phyloP scores from a whole-genome alignment of 345 rosid genomes.

The Atalantia buxifolia region DNA sequence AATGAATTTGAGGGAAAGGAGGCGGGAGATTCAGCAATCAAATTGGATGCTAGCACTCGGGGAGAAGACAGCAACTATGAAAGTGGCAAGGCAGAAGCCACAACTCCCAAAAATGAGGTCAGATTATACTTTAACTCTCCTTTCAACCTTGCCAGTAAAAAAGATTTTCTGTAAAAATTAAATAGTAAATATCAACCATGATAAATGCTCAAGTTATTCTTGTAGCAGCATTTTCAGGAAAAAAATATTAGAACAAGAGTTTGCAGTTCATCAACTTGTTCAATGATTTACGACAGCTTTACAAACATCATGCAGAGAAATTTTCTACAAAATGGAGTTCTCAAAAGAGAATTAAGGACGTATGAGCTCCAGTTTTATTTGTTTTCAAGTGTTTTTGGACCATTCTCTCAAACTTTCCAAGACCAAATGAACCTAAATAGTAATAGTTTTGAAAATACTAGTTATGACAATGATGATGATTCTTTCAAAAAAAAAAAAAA shows the following conservation, averaged over 20 bases:
- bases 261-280: no score
- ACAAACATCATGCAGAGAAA: no score
- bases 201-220: neutral
- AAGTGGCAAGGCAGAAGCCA: constrained; percentile 23
- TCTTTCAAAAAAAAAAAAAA: neutral
- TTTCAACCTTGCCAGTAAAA: neutral
- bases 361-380: no score
- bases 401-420: neutral
- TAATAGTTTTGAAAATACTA: neutral
- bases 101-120: constrained; percentile 36
- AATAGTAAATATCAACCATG: neutral
- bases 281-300: no score
- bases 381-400: neutral
- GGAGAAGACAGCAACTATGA: constrained; percentile 15
- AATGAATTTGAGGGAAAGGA: constrained; percentile 16
- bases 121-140: constrained; percentile 11
- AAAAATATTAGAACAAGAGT: no score
- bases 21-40: constrained; percentile 1
- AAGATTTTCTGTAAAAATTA: neutral
- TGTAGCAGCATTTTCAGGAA: no score
- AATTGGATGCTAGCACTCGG: constrained; percentile 1
- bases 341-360: no score
- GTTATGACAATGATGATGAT: neutral
- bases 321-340: no score
- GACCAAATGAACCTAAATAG: neutral